Evolutionary conservation across 768 basidiomycete species (phyloP).

Genomic region (Hericium erinaceus): DNA sequence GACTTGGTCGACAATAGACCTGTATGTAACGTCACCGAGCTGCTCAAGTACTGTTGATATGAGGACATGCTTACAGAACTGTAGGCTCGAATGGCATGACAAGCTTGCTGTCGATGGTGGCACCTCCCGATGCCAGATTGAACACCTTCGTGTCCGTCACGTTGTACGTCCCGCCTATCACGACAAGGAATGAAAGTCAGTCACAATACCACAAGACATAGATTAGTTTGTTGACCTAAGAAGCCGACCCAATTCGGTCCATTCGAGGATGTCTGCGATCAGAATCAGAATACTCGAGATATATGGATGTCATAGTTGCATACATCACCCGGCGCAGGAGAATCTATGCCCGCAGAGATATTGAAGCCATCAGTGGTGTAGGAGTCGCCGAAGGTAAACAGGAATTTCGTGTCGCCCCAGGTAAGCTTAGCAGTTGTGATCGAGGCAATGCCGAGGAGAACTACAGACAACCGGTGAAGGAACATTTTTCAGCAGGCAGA

Average conservation of each 20-base stretch:
- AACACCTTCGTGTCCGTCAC: conserved; percentile 42
- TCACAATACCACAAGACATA: neutral
- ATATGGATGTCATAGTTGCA: conserved; percentile 13
- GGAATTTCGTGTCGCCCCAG: conserved; percentile 43
- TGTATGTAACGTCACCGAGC: conserved; percentile 1
- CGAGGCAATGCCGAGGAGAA: neutral
- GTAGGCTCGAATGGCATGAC: conserved; percentile 27
- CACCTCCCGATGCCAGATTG: conserved; percentile 29
- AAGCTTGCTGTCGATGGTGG: conserved; percentile 29
- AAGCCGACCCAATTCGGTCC: conserved; percentile 56
- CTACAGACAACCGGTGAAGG: neutral
- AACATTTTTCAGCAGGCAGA: neutral
- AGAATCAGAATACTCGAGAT: neutral
- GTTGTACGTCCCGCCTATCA: conserved; percentile 33
- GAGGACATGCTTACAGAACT: conserved; percentile 21
- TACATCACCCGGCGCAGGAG: conserved; percentile 42
- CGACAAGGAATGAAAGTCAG: conserved; percentile 5
- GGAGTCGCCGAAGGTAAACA: conserved; percentile 58
- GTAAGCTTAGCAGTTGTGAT: conserved; percentile 19
- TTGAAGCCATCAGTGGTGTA: conserved; percentile 55
- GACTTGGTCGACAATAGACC: conserved; percentile 29
- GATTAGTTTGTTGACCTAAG: conserved; percentile 26
- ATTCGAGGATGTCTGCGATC: conserved; percentile 43
- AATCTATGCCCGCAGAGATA: conserved; percentile 44
- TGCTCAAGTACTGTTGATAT: neutral